Base-by-base conservation (phyloP, 768 basidiomycete species). In the Agrocybe praecox region DNA sequence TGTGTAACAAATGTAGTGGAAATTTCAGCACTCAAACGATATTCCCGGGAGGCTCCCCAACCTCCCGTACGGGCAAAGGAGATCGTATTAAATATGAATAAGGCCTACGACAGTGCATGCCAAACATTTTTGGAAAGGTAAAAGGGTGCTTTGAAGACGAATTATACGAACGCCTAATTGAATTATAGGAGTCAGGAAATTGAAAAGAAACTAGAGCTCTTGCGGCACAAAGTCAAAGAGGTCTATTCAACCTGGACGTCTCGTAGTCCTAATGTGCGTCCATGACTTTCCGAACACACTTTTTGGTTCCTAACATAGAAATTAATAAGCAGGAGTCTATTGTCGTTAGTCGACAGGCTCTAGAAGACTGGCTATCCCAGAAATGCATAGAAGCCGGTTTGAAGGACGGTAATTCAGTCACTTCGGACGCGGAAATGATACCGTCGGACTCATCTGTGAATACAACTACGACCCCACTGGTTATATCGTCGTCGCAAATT, bases 181-280 rank as follows among this genome's bases (percentile, higher is more conserved):
- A 17, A 6, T 34, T 24, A 34, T 58, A 89, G 85, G 64, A 76
- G 80, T 65, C 72, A 73, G 32, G 62, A 70, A 33, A 67, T 78
- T 8, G 75, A 72, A 58, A 67, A 58, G 8, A 69, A 59, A 5
- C 92, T 92, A 63, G 64, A 76, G 26, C 74, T 79, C 52, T 66
- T 82, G 47, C 77, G 88, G 45, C 65, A 71, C 15, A 80, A 75
- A 57, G 83, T 92, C 57, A 77, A 76, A 70, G 74, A 78, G 36
- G 82, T 93, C 8, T 92, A 87, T 70, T 76, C 61, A 2, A 74
- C 70, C 33, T 94, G 92, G 92, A 75, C 79, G 56, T 62, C 86
- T 3, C 63, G 69, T 17, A 62, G 69, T 19, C 67, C 78, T 12
- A 77, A 83, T 71, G 91, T 89, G 58, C 56, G 72, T 49, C n/a